A percentile compares a stretch with the other conserved stretches of the same genome.
phyloP scores from a whole-genome alignment of 192 early-diverging fungal genomes.

The Podila verticillata region DNA sequence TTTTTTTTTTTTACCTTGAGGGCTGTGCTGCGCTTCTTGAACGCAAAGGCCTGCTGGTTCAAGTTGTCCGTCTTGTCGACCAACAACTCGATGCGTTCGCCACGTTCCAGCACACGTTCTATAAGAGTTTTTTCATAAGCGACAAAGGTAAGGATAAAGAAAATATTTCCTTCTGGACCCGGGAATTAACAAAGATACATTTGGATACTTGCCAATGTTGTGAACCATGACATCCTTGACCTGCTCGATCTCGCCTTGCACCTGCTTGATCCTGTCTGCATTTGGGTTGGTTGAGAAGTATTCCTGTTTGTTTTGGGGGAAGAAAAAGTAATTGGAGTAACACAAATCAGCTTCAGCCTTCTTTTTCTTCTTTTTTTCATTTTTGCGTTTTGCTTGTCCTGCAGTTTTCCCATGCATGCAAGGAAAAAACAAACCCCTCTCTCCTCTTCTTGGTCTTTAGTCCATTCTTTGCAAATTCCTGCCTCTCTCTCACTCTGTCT shows the following conservation, averaged over 20 bases:
- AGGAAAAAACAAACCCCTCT: background rate
- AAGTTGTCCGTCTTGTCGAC: conserved; percentile 92
- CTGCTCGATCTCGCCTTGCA: conserved; percentile 91
- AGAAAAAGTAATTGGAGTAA: background rate
- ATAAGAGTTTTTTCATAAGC: too few species aligned
- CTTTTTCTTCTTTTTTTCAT: background rate
- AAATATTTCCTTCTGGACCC: too few species aligned
- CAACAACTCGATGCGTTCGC: conserved; percentile 88
- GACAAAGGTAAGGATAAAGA: too few species aligned
- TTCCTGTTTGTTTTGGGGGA: conserved; percentile 52
- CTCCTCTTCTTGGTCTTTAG: background rate
- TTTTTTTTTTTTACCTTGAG: conserved; percentile 63
- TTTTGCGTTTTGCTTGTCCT: background rate
- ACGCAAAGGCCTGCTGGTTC: conserved; percentile 89
- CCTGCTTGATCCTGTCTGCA: conserved; percentile 82
- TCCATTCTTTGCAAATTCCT: background rate
- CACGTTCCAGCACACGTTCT: conserved; percentile 89
- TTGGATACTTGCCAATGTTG: conserved; percentile 76
- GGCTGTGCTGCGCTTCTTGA: conserved; percentile 86
- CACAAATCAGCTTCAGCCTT: background rate
- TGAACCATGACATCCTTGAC: conserved; percentile 95
- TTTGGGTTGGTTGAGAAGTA: conserved; percentile 76
- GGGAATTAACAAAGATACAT: too few species aligned
- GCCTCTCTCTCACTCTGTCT: background rate
- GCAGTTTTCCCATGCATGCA: background rate